Evolutionary conservation across 768 basidiomycete species (phyloP), one percentile per base, ranked within the genome.

Genomic region (Dacryopinax spathularia): DNA sequence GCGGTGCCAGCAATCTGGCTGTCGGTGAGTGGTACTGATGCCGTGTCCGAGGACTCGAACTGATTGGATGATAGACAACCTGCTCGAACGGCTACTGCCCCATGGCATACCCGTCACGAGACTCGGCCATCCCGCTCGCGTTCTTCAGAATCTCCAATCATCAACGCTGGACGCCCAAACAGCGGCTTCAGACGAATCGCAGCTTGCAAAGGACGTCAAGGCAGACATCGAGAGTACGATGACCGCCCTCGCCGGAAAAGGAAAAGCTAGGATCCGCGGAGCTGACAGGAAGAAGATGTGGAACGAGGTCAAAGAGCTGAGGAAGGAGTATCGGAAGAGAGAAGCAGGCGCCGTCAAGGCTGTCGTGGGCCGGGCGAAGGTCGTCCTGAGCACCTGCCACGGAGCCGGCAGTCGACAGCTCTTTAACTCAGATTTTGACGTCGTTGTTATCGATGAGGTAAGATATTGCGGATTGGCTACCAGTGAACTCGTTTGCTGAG

Each of bases 71-170:
- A 35, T 20, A 65, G 96, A 99, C 73, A 99, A 99, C 73, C 87
- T 99, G 36, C 80, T 99, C 13, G 87, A 94, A 68, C 81, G 96
- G 20, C 78, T 99, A 10, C 65, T 74, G 0, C 65, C 70, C 0
- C 76, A 64, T 64, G 69, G 27, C 60, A 70, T 67, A 61, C 72
- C 43, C 70, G 82, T 86, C 6, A 92, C 93, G 0, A 81, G 96
- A n/a, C 80, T 99, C 13, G 96, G 96, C 0, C 96, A 99, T 73
- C 96, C 96, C 0, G 95, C 96, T 0, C 82, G 96, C 27, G 87
- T 98, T 0, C 87, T 96, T 79, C 78, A 85, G 31, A 68, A 70
- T 18, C 71, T 81, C 13, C 69, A 76, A 1, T 34, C 64, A 1
- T 64, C 73, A 16, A 79, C 77, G 1, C 71, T 79, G 39, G 77